Percentiles rank a stretch among this genome's conserved stretches.
Conservation (phyloP, 306 rosid species). For the Quercus ilex region DNA sequence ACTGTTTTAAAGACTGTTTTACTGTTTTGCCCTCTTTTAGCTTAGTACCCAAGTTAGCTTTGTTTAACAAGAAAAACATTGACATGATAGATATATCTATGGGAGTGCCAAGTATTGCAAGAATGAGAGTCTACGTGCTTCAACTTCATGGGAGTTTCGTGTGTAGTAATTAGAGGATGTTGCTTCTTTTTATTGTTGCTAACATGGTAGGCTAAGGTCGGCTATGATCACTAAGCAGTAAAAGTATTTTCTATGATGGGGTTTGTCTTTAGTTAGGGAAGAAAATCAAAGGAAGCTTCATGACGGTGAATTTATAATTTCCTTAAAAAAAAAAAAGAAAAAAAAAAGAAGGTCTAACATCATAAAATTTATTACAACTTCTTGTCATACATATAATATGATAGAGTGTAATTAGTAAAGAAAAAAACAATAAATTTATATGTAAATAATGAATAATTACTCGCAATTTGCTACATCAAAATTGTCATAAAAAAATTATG, state of each 20-base stretch:
- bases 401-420: fast-evolving
- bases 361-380: too few species aligned
- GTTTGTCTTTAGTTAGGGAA: too few species aligned
- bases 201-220: neutral
- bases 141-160: neutral
- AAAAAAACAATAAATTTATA: too few species aligned
- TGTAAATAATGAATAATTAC: too few species aligned
- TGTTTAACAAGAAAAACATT: neutral
- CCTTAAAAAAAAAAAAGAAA: too few species aligned
- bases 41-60: neutral
- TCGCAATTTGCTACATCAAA: too few species aligned
- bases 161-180: neutral
- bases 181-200: neutral
- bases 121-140: neutral
- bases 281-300: too few species aligned
- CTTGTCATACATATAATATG: too few species aligned
- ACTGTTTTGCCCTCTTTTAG: neutral
- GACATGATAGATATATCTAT: neutral
- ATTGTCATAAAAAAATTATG: too few species aligned
- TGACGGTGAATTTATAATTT: too few species aligned
- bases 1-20: neutral
- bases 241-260: too few species aligned
- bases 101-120: neutral
- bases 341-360: too few species aligned
- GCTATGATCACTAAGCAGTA: neutral